Evolutionary conservation across 331 rosid species (phyloP), one percentile per base, ranked within the genome.

Genomic region (Rhamnella rubrinervis): DNA sequence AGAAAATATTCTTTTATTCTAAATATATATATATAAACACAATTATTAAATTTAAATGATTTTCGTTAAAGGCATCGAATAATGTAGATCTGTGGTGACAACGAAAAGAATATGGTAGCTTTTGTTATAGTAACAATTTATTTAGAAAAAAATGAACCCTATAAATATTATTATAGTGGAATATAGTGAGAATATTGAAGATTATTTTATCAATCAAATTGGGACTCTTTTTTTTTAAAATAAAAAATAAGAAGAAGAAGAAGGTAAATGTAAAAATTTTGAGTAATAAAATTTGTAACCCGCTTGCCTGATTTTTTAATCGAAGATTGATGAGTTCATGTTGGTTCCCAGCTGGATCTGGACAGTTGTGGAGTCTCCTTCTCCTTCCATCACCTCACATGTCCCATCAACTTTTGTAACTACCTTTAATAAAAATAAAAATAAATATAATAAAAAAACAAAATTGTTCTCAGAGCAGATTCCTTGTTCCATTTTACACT

Each of bases 301-400:
- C 7, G 44, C 0, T n/a, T 63, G 59, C 59, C 10, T 75, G 67
- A 67, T 72, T 68, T 56, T 56, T 68, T 56, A 68, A 41, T 73
- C 59, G 59, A 9, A 66, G 38, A 76, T 78, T 40, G 46, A 0
- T 77, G 31, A 26, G 3, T 31, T 31, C 35, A 31, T 31, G 89
- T 84, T 81, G 87, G 77, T 59, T 85, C 81, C 85, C 96, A 90
- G 96, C 98, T 90, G 92, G 88, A 75, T 41, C n/a, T 70, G 88
- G 77, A 78, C 84, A 59, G 82, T 72, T 61, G 63, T 74, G 67
- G 55, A 68, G 78, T 59, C 77, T 68, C 66, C 82, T 76, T 72
- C 55, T 26, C 62, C 61, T 73, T n/a, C 31, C 61, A 73, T n/a
- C 31, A 63, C 76, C 83, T 65, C 71, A 67, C 74, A 83, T 72